phyloP scores from a whole-genome alignment of 73 alveolate species.

The Tetrahymena thermophila region DNA sequence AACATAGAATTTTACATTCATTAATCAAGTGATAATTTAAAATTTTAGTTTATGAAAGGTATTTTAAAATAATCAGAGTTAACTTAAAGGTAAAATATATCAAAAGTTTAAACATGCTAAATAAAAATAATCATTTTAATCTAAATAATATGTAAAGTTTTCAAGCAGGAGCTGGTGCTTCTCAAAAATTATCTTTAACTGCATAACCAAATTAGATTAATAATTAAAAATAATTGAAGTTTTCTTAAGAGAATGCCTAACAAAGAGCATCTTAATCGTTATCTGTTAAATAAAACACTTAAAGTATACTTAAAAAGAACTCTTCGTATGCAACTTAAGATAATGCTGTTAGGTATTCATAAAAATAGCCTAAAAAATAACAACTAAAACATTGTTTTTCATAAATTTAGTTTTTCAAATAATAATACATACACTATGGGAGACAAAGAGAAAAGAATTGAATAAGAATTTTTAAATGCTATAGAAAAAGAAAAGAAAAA shows the following conservation, averaged over 20 bases:
- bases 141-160: background rate
- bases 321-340: background rate
- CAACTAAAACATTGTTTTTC: too few relatives aligned
- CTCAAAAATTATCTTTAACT: background rate
- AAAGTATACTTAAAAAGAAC: background rate
- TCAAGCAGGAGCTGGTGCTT: background rate
- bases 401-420: background rate
- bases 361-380: too few relatives aligned
- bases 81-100: background rate
- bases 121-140: background rate
- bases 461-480: background rate
- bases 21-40: background rate
- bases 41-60: background rate
- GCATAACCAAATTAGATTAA: background rate
- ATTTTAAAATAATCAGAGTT: background rate
- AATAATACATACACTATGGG: background rate
- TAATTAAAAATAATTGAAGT: background rate
- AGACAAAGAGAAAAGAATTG: background rate
- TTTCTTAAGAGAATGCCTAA: background rate
- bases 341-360: background rate
- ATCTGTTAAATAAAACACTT: background rate
- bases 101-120: background rate
- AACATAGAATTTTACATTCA: background rate
- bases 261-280: background rate
- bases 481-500: background rate